phyloP scores from a whole-genome alignment of 768 basidiomycete genomes.

The Saitozyma podzolica region DNA sequence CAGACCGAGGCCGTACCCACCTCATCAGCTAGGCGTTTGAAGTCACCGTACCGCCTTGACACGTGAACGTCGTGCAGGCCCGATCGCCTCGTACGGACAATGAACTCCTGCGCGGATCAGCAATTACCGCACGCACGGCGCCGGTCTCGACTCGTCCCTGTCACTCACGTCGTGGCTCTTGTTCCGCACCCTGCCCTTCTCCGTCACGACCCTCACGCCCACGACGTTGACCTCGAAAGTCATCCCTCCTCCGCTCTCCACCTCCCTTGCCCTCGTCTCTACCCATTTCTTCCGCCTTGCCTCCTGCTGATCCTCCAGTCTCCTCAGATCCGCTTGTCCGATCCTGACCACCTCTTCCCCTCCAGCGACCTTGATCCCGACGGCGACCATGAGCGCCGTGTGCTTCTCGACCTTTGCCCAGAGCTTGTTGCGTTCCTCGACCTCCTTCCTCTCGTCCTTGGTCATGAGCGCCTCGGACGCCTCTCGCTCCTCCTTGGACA shows the following conservation, averaged over 20 bases:
- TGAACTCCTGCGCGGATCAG: constrained; percentile 72
- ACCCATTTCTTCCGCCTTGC: constrained; percentile 59
- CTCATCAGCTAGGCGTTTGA: constrained; percentile 81
- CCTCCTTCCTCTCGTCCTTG: constrained; percentile 47
- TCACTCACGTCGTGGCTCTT: constrained; percentile 77
- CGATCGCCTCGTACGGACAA: constrained; percentile 79
- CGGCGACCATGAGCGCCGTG: constrained; percentile 73
- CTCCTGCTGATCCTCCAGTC: constrained; percentile 70
- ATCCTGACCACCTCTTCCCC: constrained; percentile 86
- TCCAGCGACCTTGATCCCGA: constrained; percentile 71
- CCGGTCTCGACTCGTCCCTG: background rate
- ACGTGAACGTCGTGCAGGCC: constrained; percentile 77
- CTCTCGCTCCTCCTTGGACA: constrained; percentile 27
- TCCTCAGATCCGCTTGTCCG: constrained; percentile 76
- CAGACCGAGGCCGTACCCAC: constrained; percentile 55
- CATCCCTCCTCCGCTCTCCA: constrained; percentile 10
- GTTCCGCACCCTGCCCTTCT: constrained; percentile 81
- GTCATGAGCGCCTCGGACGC: constrained; percentile 40
- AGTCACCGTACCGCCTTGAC: constrained; percentile 91
- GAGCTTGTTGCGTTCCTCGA: constrained; percentile 64
- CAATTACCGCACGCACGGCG: background rate
- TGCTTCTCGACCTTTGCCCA: constrained; percentile 80
- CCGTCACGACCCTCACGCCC: constrained; percentile 75
- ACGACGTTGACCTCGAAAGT: constrained; percentile 88
- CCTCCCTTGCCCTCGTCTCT: constrained; percentile 21